Evolutionary conservation across 192 early-diverging fungal species (phyloP).

Genomic region (Anaeromyces robustus): DNA sequence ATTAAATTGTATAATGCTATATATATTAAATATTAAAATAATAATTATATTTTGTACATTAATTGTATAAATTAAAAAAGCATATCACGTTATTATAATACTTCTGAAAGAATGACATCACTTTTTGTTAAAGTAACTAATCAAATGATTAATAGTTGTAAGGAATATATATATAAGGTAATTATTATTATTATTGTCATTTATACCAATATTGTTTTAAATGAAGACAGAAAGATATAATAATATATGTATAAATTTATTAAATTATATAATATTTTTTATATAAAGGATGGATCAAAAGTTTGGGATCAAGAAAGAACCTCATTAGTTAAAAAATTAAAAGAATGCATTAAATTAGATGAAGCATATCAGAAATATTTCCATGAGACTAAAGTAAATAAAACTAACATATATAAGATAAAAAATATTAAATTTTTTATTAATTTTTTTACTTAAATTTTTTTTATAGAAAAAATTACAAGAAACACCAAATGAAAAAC

Average conservation of each 20-base stretch:
- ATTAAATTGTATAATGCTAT: too few relatives aligned
- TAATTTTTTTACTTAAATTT: not conserved
- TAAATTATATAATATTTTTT: constrained; percentile 1
- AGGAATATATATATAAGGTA: constrained; percentile 47
- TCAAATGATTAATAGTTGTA: constrained; percentile 53
- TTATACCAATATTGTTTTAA: too few relatives aligned
- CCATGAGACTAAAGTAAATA: constrained; percentile 39
- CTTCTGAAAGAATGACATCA: constrained; percentile 49
- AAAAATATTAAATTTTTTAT: constrained; percentile 1
- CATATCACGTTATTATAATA: constrained; percentile 53
- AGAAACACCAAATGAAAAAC: constrained; percentile 44
- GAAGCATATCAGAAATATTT: constrained; percentile 46
- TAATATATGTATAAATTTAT: not conserved
- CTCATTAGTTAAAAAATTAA: constrained; percentile 31
- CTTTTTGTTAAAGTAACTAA: constrained; percentile 53
- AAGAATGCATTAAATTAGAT: constrained; percentile 35
- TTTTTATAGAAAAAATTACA: constrained; percentile 23
- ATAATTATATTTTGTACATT: too few relatives aligned
- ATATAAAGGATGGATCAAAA: constrained; percentile 32
- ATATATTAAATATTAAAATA: too few relatives aligned
- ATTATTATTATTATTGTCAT: too few relatives aligned
- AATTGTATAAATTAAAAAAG: not conserved
- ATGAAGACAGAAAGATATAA: too few relatives aligned
- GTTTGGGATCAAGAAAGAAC: constrained; percentile 46
- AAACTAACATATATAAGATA: not conserved